Base-by-base conservation (phyloP, 768 basidiomycete genomes). In the Candolleomyces aberdarensis region DNA sequence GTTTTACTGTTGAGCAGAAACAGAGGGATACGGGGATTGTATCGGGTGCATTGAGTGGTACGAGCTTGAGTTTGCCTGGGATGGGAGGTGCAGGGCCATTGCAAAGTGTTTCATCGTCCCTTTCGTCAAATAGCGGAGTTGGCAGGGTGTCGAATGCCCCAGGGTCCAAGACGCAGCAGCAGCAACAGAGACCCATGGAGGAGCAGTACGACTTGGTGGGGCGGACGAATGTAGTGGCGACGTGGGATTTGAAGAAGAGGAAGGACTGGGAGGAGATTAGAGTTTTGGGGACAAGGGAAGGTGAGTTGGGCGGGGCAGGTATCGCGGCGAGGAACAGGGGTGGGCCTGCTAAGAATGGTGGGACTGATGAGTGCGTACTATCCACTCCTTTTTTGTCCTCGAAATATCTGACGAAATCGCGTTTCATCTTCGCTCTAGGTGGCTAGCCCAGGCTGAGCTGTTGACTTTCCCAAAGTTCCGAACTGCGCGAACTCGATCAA, bases 381-480 rank as follows among this genome's bases (percentile, higher is more conserved):
- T 2, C 26, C 1, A 26, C 26, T 26, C 26, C 26, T 26, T 26
- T 26, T 26, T 26, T 26, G 3, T 26, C 3, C 26, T 26, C 2
- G 3, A 26, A 3, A 26, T 2, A 26, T 26, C 61, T 55, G 59
- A 51, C 41, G 62, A 15, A 58, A 72, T 6, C 67, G 47, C 0
- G 36, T 17, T 43, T 11, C 2, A 11, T 36, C 36, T 36, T 6
- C 36, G 29, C n/a, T 49, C 3, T 60, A 92, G 88, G 63, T 87
- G 83, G 74, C 80, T 96, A 5, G 81, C 92, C 0, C 85, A 88
- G 47, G 93, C 92, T 0, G 95, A 97, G 70, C 81, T 96, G 4
- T 89, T 89, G 53, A 93, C 92, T 0, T 85, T 72, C 68, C 85
- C 89, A 1, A 77, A 74, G 4, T 84, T 86, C 1, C 76, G 80